Conservation (phyloP, 164 flowering plant genomes). For the Berberis vulgaris region DNA sequence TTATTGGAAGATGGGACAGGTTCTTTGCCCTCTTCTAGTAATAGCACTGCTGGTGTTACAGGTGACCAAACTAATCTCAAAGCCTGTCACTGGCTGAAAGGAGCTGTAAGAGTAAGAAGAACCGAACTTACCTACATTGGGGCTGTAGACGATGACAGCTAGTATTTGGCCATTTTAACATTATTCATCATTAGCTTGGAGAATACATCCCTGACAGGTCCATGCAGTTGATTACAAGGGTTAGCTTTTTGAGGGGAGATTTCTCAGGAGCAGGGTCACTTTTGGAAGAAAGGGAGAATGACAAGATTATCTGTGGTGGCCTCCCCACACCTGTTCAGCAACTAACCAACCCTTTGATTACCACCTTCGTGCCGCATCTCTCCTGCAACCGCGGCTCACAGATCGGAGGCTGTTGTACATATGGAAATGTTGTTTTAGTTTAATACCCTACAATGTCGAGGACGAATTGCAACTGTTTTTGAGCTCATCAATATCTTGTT, state of each 20-base stretch:
- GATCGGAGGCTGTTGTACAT: constrained; percentile 54
- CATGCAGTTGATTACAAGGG: constrained; percentile 5
- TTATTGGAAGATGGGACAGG: constrained; percentile 91
- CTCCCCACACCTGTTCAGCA: constrained; percentile 11
- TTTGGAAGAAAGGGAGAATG: not conserved
- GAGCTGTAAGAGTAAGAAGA: constrained; percentile 84
- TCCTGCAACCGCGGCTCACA: constrained; percentile 10
- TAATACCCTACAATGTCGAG: constrained; percentile 18
- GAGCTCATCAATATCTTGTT: constrained; percentile 12
- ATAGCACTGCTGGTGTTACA: constrained; percentile 34
- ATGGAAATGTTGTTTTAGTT: constrained; percentile 30
- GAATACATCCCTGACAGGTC: constrained; percentile 1
- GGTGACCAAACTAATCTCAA: constrained; percentile 55
- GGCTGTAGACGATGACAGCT: constrained; percentile 85
- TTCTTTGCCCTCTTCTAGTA: constrained; percentile 44
- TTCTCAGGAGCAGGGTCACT: constrained; percentile 13
- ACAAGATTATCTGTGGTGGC: constrained; percentile 2
- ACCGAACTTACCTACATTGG: constrained; percentile 89
- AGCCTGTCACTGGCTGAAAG: constrained; percentile 85
- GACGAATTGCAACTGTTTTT: constrained; percentile 26
- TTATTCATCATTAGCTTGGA: constrained; percentile 6
- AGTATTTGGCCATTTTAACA: constrained; percentile 22
- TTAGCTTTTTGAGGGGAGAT: not conserved
- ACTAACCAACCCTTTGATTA: constrained; percentile 27
- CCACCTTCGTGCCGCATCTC: constrained; percentile 10